These are phyloP conservation scores for Protea cynaroides DNA, from an alignment of 164 flowering plant species.

Conservation along the genomic window DNA sequence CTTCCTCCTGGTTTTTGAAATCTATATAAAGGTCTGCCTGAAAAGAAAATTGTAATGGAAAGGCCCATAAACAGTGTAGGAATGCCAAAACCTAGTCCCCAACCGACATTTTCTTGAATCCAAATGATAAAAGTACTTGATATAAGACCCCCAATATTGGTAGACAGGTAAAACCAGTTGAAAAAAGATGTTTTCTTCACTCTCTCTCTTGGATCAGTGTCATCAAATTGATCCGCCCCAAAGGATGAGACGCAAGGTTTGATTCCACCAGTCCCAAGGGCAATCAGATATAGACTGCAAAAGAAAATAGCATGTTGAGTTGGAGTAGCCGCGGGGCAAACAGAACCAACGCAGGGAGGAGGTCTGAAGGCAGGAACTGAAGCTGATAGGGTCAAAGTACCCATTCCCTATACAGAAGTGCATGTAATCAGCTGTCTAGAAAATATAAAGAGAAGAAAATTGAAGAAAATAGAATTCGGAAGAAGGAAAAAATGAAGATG, in stretches of 20 bases:
- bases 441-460: background rate
- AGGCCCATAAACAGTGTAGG: constrained; percentile 79
- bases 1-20: constrained; percentile 92
- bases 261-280: constrained; percentile 86
- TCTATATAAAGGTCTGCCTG: constrained; percentile 75
- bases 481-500: background rate
- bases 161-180: constrained; percentile 89
- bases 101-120: constrained; percentile 83
- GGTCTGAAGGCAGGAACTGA: constrained; percentile 67
- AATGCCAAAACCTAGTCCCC: constrained; percentile 92
- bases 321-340: constrained; percentile 62
- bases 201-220: constrained; percentile 64
- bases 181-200: constrained; percentile 79
- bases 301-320: constrained; percentile 69
- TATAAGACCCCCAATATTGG: constrained; percentile 78
- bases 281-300: constrained; percentile 73
- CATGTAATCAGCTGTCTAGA: background rate
- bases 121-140: constrained; percentile 73
- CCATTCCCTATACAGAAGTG: constrained; percentile 57
- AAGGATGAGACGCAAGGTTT: constrained; percentile 91
- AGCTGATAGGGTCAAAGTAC: constrained; percentile 74
- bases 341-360: constrained; percentile 45
- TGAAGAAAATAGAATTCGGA: background rate
- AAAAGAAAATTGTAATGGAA: constrained; percentile 68
- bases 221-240: constrained; percentile 93